These are phyloP conservation scores for Globisporangium sylvaticum DNA, from an alignment of 352 stramenopile species.

Conservation along the genomic window DNA sequence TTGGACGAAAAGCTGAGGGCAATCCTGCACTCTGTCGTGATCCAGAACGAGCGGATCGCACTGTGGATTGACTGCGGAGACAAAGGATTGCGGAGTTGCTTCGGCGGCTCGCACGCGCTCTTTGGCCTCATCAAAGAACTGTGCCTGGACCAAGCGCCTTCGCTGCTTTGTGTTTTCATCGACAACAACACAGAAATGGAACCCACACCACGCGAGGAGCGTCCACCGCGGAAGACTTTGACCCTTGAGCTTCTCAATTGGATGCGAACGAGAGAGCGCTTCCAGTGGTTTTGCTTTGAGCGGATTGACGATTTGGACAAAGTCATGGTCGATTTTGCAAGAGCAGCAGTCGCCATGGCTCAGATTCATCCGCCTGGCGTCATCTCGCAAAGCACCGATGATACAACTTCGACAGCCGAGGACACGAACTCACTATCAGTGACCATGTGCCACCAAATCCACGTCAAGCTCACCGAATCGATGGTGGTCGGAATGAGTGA, in stretches of 20 bases:
- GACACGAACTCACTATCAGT: background rate
- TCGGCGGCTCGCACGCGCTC: conserved; percentile 8
- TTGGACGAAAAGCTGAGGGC: conserved; percentile 11
- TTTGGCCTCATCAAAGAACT: conserved; percentile 29
- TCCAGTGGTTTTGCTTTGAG: conserved; percentile 18
- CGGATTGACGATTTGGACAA: background rate
- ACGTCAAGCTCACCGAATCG: conserved; percentile 1
- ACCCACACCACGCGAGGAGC: too few species aligned
- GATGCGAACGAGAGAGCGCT: conserved; percentile 5
- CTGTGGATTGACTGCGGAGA: conserved; percentile 25
- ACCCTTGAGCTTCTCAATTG: conserved; percentile 1
- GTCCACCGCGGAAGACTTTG: too few species aligned
- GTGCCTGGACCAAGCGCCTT: conserved; percentile 29
- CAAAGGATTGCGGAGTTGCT: background rate
- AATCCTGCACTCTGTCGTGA: conserved; percentile 21
- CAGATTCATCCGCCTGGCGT: background rate
- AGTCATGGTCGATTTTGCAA: conserved; percentile 6
- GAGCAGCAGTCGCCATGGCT: background rate
- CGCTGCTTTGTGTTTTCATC: conserved; percentile 38
- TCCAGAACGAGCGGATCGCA: conserved; percentile 33
- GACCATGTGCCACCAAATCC: background rate
- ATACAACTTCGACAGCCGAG: background rate
- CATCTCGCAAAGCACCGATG: background rate
- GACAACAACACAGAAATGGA: background rate
- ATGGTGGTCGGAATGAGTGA: conserved; percentile 4